phyloP scores from a whole-genome alignment of 495 filamentous ascomycete genomes.

The Sordaria brevicollis region DNA sequence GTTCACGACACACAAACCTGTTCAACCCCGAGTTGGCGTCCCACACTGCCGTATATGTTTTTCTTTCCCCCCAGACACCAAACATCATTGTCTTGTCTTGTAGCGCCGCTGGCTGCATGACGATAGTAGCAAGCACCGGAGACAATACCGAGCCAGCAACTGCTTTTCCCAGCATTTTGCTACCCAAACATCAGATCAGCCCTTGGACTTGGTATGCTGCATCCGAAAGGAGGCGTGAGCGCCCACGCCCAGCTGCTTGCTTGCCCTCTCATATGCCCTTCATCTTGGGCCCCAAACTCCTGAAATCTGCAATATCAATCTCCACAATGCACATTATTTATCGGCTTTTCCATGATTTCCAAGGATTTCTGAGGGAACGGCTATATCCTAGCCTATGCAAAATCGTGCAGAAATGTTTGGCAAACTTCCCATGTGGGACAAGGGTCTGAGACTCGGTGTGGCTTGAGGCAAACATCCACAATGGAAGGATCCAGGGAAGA shows the following conservation, averaged over 20 bases:
- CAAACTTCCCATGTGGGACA: neutral
- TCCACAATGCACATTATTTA: neutral
- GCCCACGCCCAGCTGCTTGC: too few species aligned
- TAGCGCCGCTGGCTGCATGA: neutral
- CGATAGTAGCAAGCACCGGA: neutral
- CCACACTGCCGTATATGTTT: neutral
- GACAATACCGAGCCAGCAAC: neutral
- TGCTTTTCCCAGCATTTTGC: neutral
- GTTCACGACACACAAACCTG: neutral
- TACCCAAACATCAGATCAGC: too few species aligned
- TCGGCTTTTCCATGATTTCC: too few species aligned
- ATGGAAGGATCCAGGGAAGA: too few species aligned
- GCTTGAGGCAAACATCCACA: neutral
- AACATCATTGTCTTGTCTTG: neutral
- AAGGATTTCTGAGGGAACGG: neutral
- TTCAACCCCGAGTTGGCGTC: neutral
- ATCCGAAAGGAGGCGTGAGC: neutral
- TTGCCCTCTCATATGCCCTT: neutral
- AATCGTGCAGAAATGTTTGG: neutral
- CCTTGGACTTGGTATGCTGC: too few species aligned
- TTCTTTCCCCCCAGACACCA: neutral
- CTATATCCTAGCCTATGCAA: neutral
- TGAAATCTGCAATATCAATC: neutral
- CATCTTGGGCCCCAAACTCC: neutral
- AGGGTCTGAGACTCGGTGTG: neutral